Conservation (phyloP, 768 basidiomycete species). For the Paxillus ammoniavirescens region DNA sequence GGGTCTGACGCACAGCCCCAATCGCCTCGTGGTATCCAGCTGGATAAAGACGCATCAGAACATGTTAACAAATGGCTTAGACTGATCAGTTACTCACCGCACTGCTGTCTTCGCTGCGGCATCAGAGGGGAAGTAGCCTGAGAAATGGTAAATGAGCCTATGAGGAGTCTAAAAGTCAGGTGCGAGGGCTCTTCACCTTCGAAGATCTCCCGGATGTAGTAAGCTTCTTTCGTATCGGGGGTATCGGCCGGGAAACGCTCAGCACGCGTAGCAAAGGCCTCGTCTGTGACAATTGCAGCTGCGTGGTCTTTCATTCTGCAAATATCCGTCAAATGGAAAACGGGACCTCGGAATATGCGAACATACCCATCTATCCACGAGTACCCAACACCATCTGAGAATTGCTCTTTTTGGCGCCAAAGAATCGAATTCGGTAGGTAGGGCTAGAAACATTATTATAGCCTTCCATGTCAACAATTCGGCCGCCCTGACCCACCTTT, state of each 20-base stretch:
- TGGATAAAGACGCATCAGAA: constrained; percentile 29
- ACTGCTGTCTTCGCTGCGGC: constrained; percentile 91
- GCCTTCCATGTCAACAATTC: neutral
- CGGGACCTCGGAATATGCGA: neutral
- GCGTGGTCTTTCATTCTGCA: constrained; percentile 88
- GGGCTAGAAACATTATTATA: constrained; percentile 44
- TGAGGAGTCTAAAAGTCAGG: neutral
- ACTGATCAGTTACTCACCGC: constrained; percentile 48
- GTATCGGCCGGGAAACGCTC: constrained; percentile 77
- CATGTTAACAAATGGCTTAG: constrained; percentile 3
- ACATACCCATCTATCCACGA: constrained; percentile 96
- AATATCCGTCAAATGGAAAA: neutral
- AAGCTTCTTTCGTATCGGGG: constrained; percentile 97
- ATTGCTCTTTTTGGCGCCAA: constrained; percentile 99
- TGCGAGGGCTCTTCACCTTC: constrained; percentile 50
- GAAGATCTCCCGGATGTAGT: constrained; percentile 89
- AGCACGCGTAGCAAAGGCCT: constrained; percentile 65
- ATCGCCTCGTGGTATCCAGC: constrained; percentile 93
- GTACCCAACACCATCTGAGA: constrained; percentile 98
- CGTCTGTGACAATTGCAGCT: constrained; percentile 72
- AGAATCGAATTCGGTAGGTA: constrained; percentile 93
- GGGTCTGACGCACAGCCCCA: constrained; percentile 97
- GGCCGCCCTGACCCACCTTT: constrained; percentile 45
- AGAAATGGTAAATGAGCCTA: constrained; percentile 3
- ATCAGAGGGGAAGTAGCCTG: constrained; percentile 80